Evolutionary conservation across 2,329 filamentous ascomycete genomes (phyloP), one percentile per base, ranked within the genome.

Genomic region (Drechslera avenae): DNA sequence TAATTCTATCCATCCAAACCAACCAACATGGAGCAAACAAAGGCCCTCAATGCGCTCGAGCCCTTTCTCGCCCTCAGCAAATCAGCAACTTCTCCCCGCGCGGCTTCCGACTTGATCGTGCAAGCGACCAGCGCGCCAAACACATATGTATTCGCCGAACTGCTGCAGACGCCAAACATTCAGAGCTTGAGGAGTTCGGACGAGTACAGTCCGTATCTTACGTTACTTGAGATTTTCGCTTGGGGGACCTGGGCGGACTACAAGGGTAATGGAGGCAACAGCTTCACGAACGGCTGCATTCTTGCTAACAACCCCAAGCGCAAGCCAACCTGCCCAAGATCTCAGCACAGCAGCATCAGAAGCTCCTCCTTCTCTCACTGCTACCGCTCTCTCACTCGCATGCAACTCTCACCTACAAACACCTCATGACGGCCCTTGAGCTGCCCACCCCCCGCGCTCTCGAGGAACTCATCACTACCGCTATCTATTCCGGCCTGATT

Each of bases 71-170:
- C 89, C 44, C 88, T 97, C 59, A 88, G 89, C 67, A 94, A 92
- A 72, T 89, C 91, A 9, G 91, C 90, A 56, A 90, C 85, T 5
- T 91, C 91, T 9, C 87, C 91, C 33, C 87, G 89, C 63, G 90
- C 91, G 51, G 88, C 92, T 34, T 87, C 89, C 67, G 91, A 96
- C 71, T 84, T 97, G 46, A 84, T 97, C 71, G 85, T 82, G 36
- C 90, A 91, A 75, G 94, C 92, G 55, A 97, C 91, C 42, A 91
- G 91, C n/a, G 87, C 87, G 48, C 86, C 89, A 21, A 90, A 91
- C 74, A 96, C 92, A 59, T 99, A 88, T 74, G 83, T 97, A 76
- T 99, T 99, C 78, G 85, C 89, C 61, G 93, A 97, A 77, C 86
- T 99, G n/a, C 86, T 99, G 31, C 83, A 89, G 64, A 86, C 86